Base-by-base conservation (phyloP, 495 filamentous ascomycete species). In the Schizothecium vesticola region DNA sequence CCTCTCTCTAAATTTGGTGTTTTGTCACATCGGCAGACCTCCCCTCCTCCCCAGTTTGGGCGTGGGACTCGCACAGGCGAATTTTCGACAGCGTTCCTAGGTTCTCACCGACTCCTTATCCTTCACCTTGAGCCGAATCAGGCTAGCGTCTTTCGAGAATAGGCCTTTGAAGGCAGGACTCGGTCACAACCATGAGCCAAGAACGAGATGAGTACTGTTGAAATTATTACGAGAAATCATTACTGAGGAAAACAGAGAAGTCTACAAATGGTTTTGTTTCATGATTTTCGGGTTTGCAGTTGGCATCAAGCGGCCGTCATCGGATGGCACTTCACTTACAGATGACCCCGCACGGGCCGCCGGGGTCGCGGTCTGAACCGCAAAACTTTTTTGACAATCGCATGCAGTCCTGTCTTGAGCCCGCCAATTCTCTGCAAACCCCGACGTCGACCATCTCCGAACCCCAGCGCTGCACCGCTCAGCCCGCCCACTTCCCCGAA, bases 331-430 rank as follows among this genome's bases (percentile, higher is more conserved):
- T 23, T 13, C 33, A 43, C 19, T 64, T 59, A 59, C 31, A 60
- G 60, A 58, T 57, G 43, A 57, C 25, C 19, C 51, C 55, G 73
- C 75, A 74, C 74, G 67, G 72, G 61, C 74, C 74, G 67, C 11
- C 26, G 56, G 33, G 12, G 43, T 43, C 36, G 25, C 23, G 36
- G 24, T 19, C 55, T 33, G 22, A 59, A 43, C 65, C 25, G 67
- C 73, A 73, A 76, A 76, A 75, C 75, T 77, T 77, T 76, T 73
- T 63, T 61, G 61, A 67, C 26, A 24, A 57, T 65, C 57, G 59
- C 58, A 55, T 67, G 63, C 70, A 19, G n/a, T 51, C 19, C 59
- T 26, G 59, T 51, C 66, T 58, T 66, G 68, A 70, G 59, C 69
- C 69, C 19, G 61, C 62, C 67, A 69, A 56, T 60, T 70, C 66